These are phyloP conservation scores for Hypoxylon rubiginosum DNA, from an alignment of 2,329 filamentous ascomycete genomes.

Conservation along the genomic window DNA sequence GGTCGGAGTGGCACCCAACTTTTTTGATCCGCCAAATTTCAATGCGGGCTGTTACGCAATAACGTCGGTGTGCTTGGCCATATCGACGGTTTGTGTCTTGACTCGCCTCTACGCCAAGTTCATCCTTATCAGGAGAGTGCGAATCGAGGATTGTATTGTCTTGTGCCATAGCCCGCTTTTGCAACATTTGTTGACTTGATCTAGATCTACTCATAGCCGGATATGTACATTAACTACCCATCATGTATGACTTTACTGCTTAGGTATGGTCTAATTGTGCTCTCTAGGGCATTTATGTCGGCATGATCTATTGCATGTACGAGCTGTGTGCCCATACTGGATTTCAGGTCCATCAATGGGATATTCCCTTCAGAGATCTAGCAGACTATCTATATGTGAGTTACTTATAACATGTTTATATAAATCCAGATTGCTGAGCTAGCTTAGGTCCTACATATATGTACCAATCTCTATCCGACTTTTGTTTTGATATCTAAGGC, in stretches of 20 bases:
- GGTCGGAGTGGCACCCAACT: neutral
- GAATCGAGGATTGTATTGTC: neutral
- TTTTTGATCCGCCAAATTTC: neutral
- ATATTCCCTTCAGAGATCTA: neutral
- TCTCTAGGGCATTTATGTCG: neutral
- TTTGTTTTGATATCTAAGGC: conserved; percentile 46
- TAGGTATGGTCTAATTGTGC: neutral
- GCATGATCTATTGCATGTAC: conserved; percentile 1
- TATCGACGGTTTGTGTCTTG: neutral
- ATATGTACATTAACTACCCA: neutral
- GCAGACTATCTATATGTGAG: neutral
- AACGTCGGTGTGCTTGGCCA: neutral
- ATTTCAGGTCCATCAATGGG: neutral
- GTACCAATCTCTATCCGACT: neutral
- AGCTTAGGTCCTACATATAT: neutral
- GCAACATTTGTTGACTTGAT: neutral
- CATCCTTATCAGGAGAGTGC: neutral
- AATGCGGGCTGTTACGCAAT: neutral
- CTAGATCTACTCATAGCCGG: neutral
- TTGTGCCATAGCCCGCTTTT: neutral
- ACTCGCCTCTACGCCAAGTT: neutral
- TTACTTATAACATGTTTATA: neutral
- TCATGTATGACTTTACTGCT: neutral
- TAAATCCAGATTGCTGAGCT: neutral
- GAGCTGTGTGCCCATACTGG: neutral